phyloP scores from a whole-genome alignment of 1,284 basidiomycete species.

The Tylopilus orsonianus region DNA sequence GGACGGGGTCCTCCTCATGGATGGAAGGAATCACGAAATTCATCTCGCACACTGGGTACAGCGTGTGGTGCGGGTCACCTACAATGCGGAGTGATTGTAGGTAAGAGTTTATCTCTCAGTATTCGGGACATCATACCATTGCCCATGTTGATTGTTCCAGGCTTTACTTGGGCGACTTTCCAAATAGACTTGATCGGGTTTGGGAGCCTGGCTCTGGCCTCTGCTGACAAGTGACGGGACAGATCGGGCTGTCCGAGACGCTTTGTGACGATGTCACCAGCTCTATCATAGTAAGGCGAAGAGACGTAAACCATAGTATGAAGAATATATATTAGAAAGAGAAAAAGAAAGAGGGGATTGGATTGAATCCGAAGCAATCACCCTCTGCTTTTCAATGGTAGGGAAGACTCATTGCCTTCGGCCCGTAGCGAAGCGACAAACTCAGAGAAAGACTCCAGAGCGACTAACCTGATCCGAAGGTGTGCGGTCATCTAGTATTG shows the following conservation, averaged over 20 bases:
- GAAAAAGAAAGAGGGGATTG: background rate
- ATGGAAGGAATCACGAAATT: constrained; percentile 35
- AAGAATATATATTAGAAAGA: background rate
- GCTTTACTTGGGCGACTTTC: constrained; percentile 34
- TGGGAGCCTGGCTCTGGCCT: constrained; percentile 32
- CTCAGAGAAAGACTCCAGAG: background rate
- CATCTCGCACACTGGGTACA: constrained; percentile 31
- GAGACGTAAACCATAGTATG: constrained; percentile 29
- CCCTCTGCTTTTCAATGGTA: constrained; percentile 19
- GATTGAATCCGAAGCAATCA: background rate
- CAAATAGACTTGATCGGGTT: constrained; percentile 36
- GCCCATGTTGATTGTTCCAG: constrained; percentile 37
- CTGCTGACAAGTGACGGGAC: constrained; percentile 31
- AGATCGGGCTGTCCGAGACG: constrained; percentile 32
- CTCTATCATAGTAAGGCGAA: constrained; percentile 15
- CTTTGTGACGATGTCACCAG: constrained; percentile 18
- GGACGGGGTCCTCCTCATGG: constrained; percentile 27
- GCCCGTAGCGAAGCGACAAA: background rate
- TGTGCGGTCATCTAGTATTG: background rate
- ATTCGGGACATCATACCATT: constrained; percentile 22
- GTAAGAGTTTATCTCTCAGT: background rate
- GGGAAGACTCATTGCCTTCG: constrained; percentile 2
- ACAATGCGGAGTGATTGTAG: background rate
- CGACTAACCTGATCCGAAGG: background rate
- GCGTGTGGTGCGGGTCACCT: constrained; percentile 33